Evolutionary conservation across 2,329 filamentous ascomycete species (phyloP), one percentile per base, ranked within the genome.

Genomic region (Trichoderma semiorbis): DNA sequence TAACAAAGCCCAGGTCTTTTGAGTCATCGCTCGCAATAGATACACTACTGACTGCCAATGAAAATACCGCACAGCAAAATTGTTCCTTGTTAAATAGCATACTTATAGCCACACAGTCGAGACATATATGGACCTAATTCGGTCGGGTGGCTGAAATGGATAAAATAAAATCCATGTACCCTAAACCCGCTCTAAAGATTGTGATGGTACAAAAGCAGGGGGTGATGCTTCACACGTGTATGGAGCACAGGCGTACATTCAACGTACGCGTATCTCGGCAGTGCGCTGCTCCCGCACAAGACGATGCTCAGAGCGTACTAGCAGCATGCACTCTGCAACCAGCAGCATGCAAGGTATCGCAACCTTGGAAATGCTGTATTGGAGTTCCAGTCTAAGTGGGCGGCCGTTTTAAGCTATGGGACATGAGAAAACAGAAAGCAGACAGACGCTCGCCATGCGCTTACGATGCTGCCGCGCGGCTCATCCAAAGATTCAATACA

Each of bases 251-350:
- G 36, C 36, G 36, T 39, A 39, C 16, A 12, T n/a, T 39, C 11
- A n/a, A 26, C 43, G 43, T 63, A 70, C 60, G 58, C 58, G 65
- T 60, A 69, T 69, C 55, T 69, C 30, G 65, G 36, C 65, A 69
- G 36, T 69, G 26, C 36, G 32, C 16, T n/a, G 47, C n/a, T 68
- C 24, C 65, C 53, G 65, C 34, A 21, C 16, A 64, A 66, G 30
- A 14, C 21, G 47, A 66, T 34, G 47, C 30, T 66, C n/a, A 66
- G 30, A 24, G 43, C 3, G 28, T 57, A 64, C 39, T 50, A 47
- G 34, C 24, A 28, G 36, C 39, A 65, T 53, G 26, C 32, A 32
- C 24, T 58, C n/a, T 16, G 16, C 36, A 36, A 64, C 18, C 34
- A 47, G 36, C 26, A 28, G 39, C 39, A 65, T 53, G 26, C 50